These are phyloP conservation scores for Spiraea crenata DNA, from an alignment of 331 rosid species.

Conservation along the genomic window DNA sequence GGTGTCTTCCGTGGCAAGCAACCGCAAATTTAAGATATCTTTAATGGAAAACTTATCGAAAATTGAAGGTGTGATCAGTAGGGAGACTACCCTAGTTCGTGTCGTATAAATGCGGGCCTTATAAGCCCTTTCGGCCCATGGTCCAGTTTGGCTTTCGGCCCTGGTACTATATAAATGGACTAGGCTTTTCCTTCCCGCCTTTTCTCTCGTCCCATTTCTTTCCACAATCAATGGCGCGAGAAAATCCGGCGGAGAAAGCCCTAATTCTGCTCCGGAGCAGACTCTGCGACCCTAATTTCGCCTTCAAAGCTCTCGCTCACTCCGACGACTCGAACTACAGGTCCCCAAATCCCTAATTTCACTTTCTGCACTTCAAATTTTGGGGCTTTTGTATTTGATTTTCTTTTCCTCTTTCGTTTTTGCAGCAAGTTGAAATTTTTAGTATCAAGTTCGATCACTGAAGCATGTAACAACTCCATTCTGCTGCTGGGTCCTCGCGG, in stretches of 20 bases:
- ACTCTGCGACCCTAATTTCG: slow-evolving; percentile 55
- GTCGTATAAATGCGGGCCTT: background rate
- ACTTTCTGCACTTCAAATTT: no score
- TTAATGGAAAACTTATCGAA: no score
- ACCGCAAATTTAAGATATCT: no score
- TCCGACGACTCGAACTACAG: slow-evolving; percentile 64
- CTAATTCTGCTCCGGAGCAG: slow-evolving; percentile 58
- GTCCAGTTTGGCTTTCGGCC: background rate
- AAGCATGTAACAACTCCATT: slow-evolving; percentile 85
- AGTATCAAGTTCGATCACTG: slow-evolving; percentile 73
- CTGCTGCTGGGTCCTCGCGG: slow-evolving; percentile 94
- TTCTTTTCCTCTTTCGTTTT: background rate
- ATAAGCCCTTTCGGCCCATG: background rate
- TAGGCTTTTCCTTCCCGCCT: slow-evolving; percentile 46
- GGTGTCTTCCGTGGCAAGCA: no score
- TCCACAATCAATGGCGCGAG: slow-evolving; percentile 36
- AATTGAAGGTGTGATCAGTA: no score
- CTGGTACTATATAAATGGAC: background rate
- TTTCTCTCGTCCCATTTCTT: background rate
- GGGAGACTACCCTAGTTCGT: no score
- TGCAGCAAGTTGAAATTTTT: slow-evolving; percentile 80
- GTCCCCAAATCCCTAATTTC: slow-evolving; percentile 20
- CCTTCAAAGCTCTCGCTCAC: slow-evolving; percentile 42
- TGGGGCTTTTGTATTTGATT: background rate
- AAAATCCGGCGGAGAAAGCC: slow-evolving; percentile 45